Evolutionary conservation across 2,329 filamentous ascomycete genomes (phyloP), one percentile per base, ranked within the genome.

Genomic region (Nothophoma quercina): DNA sequence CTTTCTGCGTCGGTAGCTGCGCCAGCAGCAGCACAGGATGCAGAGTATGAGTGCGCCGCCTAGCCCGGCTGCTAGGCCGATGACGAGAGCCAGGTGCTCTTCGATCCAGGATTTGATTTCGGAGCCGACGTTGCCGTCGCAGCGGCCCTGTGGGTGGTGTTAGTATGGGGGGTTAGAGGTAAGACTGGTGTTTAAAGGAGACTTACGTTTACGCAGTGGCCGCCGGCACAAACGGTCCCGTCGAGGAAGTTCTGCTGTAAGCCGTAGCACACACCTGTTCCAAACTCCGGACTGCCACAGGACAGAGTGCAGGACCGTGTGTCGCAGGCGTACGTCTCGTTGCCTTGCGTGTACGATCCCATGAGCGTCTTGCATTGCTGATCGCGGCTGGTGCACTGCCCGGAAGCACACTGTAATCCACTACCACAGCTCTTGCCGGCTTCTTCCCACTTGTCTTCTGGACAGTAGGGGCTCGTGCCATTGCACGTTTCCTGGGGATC

Each of bases 221-320:
- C 95, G 15, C 88, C 89, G 44, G 86, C 83, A 71, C 95, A 99
- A 1, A 84, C 78, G 1, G 95, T 98, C 15, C 95, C 95, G 70
- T 99, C 95, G 23, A 98, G 80, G 76, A 96, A 98, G 76, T 96
- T 95, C 71, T 97, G 92, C 71, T 90, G 88, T 77, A 96, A 84
- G 18, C 83, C 83, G 55, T 89, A 87, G 74, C 91, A 96, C 7
- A 83, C 80, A 51, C 84, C 83, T 5, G 78, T 58, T 7, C 85
- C 85, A 51, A 93, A 87, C 50, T 85, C 79, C 4, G 90, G 86
- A 19, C 88, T 88, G 2, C 83, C 81, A 74, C 95, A 99, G 40
- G 86, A 87, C 42, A 98, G 79, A 58, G 84, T 81, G 75, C 95
- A 99, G 41, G 86, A 87, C 28, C 82, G 81, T 46, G 78, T 80